These are phyloP conservation scores for Pythium coloratum DNA, from an alignment of 352 stramenopile genomes.

Conservation along the genomic window DNA sequence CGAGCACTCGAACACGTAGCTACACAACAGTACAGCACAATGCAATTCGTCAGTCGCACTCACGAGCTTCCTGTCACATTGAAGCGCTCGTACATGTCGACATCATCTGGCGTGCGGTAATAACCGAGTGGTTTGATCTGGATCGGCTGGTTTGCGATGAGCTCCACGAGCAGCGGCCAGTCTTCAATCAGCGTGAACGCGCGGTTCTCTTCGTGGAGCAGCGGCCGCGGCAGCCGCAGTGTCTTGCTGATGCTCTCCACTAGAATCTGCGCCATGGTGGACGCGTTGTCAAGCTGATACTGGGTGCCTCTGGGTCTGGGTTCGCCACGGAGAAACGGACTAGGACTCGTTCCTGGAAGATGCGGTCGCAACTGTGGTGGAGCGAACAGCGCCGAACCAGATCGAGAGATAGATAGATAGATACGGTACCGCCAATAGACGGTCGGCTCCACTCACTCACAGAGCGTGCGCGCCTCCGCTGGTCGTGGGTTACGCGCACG, in stretches of 20 bases:
- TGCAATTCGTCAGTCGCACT: neutral
- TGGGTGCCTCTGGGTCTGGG: neutral
- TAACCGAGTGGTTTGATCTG: constrained; percentile 66
- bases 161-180: constrained; percentile 55
- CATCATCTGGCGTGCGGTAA: constrained; percentile 74
- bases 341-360: neutral
- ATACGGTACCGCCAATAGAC: neutral
- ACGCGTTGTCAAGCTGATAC: neutral
- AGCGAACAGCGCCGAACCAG: neutral
- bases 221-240: constrained; percentile 60
- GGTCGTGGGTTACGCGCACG: neutral
- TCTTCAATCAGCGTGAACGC: constrained; percentile 64
- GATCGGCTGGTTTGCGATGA: constrained; percentile 52
- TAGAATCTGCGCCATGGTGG: constrained; percentile 36
- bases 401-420: neutral
- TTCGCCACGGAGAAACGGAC: neutral
- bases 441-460: neutral
- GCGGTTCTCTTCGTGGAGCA: constrained; percentile 61
- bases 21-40: constrained; percentile 20
- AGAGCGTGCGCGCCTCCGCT: neutral
- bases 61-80: neutral
- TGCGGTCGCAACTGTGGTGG: neutral
- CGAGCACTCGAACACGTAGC: constrained; percentile 79
- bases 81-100: constrained; percentile 69
- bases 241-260: constrained; percentile 55